phyloP scores from a whole-genome alignment of 2,329 filamentous ascomycete genomes.

The Aureobasidium subglaciale region DNA sequence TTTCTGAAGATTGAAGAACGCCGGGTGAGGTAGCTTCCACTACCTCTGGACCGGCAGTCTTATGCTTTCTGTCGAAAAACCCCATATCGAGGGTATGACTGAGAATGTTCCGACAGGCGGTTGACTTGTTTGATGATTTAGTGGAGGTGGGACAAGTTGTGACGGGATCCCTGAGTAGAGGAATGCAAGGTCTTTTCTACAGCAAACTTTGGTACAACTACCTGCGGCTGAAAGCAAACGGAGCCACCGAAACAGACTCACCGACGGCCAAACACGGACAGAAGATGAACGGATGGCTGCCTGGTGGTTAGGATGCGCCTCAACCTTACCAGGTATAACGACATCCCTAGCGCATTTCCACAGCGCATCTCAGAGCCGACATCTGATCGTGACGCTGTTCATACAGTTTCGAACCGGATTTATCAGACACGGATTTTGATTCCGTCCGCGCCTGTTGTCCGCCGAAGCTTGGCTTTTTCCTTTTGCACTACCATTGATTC shows the following conservation, averaged over 20 bases:
- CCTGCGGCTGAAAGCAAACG: conserved; percentile 2
- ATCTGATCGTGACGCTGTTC: background rate
- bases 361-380: background rate
- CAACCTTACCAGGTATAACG: conserved; percentile 9
- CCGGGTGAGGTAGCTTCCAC: background rate
- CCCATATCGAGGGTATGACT: conserved; percentile 3
- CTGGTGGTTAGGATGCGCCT: background rate
- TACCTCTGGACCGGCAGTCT: background rate
- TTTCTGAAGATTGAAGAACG: background rate
- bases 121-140: background rate
- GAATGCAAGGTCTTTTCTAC: conserved; percentile 9
- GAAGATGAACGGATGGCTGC: background rate
- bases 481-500: background rate
- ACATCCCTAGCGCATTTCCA: background rate
- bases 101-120: background rate
- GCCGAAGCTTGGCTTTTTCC: background rate
- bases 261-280: conserved; percentile 10
- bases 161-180: background rate
- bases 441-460: background rate
- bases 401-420: background rate
- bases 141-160: background rate
- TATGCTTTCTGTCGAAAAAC: conserved; percentile 2
- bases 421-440: background rate
- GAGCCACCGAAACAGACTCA: conserved; percentile 7
- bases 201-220: background rate